Conservation (phyloP, 2,329 filamentous ascomycete genomes). For the Aspergillus hortae region DNA sequence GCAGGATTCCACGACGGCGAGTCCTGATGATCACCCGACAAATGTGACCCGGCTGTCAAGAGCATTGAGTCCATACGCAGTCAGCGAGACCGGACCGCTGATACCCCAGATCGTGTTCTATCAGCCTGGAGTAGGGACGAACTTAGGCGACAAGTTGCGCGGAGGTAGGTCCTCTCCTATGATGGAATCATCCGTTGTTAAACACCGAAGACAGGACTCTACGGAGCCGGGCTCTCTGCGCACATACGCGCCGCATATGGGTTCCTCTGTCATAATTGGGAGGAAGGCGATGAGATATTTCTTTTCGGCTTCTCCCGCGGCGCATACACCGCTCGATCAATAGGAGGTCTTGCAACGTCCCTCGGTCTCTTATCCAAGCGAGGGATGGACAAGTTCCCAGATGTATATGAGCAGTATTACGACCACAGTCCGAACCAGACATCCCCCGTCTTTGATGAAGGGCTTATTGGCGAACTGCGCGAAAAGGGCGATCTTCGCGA, state of each 20-base stretch:
- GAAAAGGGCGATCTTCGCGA: conserved; percentile 11
- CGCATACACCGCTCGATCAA: conserved; percentile 45
- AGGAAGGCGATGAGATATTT: conserved; percentile 50
- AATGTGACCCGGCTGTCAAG: conserved; percentile 40
- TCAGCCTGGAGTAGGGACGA: conserved; percentile 38
- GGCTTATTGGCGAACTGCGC: not conserved
- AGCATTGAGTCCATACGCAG: conserved; percentile 24
- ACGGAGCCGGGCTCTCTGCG: conserved; percentile 19
- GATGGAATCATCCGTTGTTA: not conserved
- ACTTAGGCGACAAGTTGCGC: conserved; percentile 16
- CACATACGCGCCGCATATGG: conserved; percentile 33
- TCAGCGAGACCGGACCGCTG: conserved; percentile 22
- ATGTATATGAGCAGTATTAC: conserved; percentile 23
- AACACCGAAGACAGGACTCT: conserved; percentile 7
- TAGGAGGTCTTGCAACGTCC: conserved; percentile 44
- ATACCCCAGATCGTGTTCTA: conserved; percentile 41
- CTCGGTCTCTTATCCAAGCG: conserved; percentile 44
- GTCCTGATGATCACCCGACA: conserved; percentile 28
- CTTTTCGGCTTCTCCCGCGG: conserved; percentile 49
- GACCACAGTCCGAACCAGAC: not conserved
- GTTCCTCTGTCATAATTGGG: conserved; percentile 53
- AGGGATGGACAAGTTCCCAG: conserved; percentile 23
- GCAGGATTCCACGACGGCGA: conserved; percentile 28
- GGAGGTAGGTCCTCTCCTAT: conserved; percentile 10
- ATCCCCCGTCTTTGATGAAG: not conserved